These are phyloP conservation scores for Kurtzmaniella quercitrusa DNA, from an alignment of 1,139 yeast species.

Conservation along the genomic window DNA sequence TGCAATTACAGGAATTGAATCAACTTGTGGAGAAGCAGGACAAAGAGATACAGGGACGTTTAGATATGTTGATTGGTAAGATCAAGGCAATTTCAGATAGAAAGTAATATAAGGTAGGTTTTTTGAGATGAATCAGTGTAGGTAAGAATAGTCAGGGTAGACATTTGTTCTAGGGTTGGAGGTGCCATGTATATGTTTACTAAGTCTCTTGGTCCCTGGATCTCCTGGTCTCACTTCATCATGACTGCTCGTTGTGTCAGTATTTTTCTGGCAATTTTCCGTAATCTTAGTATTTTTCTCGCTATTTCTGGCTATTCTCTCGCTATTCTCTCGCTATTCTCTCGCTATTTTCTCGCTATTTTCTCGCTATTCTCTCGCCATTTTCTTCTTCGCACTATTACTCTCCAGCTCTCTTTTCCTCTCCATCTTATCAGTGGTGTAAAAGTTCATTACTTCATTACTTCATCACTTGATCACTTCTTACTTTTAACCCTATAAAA, in stretches of 20 bases:
- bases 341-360: background rate
- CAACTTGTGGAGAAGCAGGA: conserved; percentile 24
- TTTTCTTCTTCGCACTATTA: background rate
- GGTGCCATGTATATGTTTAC: too few relatives aligned
- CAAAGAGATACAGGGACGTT: conserved; percentile 22
- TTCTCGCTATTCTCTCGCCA: background rate
- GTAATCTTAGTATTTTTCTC: too few relatives aligned
- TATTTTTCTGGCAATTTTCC: too few relatives aligned
- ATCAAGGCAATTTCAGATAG: conserved; percentile 10
- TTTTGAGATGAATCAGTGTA: too few relatives aligned
- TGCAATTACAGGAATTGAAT: conserved; percentile 30
- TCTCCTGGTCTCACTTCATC: too few relatives aligned
- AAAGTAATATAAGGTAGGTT: background rate
- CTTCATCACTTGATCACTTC: too few relatives aligned
- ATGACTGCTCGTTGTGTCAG: too few relatives aligned
- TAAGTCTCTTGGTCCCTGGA: too few relatives aligned
- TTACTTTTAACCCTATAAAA: conserved; percentile 4
- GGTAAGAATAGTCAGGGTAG: too few relatives aligned
- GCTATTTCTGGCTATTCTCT: too few relatives aligned
- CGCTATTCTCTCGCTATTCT: background rate
- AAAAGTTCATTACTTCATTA: too few relatives aligned
- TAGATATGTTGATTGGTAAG: conserved; percentile 22
- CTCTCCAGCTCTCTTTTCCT: conserved; percentile 2
- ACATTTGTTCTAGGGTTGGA: too few relatives aligned
- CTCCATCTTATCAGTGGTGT: background rate